phyloP scores from a whole-genome alignment of 108 stramenopile species.

The Conticribra weissflogii region DNA sequence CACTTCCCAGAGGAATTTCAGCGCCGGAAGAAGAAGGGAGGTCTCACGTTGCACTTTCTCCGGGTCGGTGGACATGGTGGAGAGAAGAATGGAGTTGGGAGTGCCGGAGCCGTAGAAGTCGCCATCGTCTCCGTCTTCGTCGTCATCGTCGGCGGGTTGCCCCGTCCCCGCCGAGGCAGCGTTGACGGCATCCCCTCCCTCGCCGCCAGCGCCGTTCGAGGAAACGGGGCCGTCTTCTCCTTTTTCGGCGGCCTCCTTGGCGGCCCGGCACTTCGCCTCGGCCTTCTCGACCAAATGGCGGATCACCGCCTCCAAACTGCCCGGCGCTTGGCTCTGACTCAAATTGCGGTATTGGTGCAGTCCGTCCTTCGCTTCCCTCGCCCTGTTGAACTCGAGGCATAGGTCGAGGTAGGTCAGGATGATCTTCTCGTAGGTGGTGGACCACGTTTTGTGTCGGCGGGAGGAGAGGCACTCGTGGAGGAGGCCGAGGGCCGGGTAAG shows the following conservation, averaged over 20 bases:
- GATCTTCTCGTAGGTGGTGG: constrained; percentile 93
- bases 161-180: constrained; percentile 46
- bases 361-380: constrained; percentile 96
- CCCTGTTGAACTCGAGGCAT: constrained; percentile 86
- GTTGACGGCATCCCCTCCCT: too few species aligned
- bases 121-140: constrained; percentile 65
- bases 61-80: constrained; percentile 94
- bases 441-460: constrained; percentile 91
- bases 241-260: constrained; percentile 72
- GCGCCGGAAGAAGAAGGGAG: constrained; percentile 86
- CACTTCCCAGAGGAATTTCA: constrained; percentile 99
- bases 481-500: constrained; percentile 64
- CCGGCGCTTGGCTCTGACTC: constrained; percentile 90
- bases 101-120: constrained; percentile 86
- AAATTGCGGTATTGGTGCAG: constrained; percentile 98
- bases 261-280: constrained; percentile 76
- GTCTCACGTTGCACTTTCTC: constrained; percentile 90
- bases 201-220: too few species aligned
- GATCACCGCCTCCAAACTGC: constrained; percentile 94
- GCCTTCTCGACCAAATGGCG: constrained; percentile 85
- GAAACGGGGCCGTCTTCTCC: constrained; percentile 19
- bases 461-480: constrained; percentile 81
- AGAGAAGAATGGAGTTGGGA: constrained; percentile 91
- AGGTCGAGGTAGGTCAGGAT: constrained; percentile 93
- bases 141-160: constrained; percentile 10